Evolutionary conservation across 176 grass and related monocot species (phyloP).

Genomic region (Musa schizocarpa): DNA sequence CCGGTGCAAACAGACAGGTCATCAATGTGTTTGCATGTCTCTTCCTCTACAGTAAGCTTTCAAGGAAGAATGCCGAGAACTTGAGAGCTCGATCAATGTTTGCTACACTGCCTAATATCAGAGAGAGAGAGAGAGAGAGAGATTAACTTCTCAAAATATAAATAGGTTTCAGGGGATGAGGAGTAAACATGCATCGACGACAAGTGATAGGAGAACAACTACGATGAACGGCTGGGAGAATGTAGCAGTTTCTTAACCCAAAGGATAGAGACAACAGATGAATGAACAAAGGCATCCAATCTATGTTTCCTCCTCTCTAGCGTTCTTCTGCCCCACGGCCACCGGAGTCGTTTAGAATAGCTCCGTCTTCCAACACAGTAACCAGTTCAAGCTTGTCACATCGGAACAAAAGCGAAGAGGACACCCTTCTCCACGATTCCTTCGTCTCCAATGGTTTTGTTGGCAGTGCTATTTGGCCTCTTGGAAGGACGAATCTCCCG

Average conservation of each 20-base stretch:
- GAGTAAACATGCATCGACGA: background rate
- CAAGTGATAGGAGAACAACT: background rate
- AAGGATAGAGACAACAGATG: background rate
- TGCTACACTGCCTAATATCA: too few relatives aligned
- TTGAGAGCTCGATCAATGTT: too few relatives aligned
- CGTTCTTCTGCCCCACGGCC: too few relatives aligned
- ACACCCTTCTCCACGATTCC: background rate
- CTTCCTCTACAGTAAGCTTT: too few relatives aligned
- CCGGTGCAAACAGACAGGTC: too few relatives aligned
- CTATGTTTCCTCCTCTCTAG: too few relatives aligned
- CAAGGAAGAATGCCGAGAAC: too few relatives aligned
- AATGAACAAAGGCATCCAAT: too few relatives aligned
- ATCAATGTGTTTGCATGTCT: too few relatives aligned
- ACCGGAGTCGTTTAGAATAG: background rate
- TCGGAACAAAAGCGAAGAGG: background rate
- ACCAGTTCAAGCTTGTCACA: background rate
- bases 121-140: too few relatives aligned
- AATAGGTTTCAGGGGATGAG: background rate
- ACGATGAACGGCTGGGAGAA: background rate
- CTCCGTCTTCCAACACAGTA: background rate
- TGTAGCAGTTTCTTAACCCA: background rate
- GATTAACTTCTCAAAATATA: too few relatives aligned
- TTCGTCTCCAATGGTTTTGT: background rate
- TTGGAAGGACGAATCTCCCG: constrained; percentile 20
- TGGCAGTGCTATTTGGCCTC: background rate